Base-by-base conservation (phyloP, 345 rosid species). In the Angophora floribunda region DNA sequence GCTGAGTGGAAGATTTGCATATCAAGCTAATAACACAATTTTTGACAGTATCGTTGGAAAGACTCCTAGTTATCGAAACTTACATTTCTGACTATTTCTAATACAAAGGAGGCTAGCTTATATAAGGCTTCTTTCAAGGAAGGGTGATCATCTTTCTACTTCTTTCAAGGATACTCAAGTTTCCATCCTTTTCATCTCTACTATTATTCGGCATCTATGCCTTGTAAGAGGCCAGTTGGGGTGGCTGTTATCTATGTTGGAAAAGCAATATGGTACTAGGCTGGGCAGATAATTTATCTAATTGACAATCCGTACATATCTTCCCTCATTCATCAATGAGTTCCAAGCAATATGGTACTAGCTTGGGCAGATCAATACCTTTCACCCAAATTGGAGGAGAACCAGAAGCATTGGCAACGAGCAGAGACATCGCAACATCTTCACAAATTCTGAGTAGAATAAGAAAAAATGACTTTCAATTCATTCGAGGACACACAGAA, bases 371-470 rank as follows among this genome's bases (percentile, higher is more conserved):
- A 57, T 52, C 45, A 44, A 6, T 91, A 89, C 92, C 92, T 91
- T 91, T 89, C 70, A 91, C 92, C 92, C 92, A 89, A 41, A 91
- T 85, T 51, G 92, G 90, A 79, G 92, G 88, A 88, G 92, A 89
- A 51, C 89, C 89, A 45, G 92, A 87, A 30, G 88, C 86, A 88
- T 91, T 91, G 88, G 91, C 91, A 86, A 91, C 61, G n/a, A 91
- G 90, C 19, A 91, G 63, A 82, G 92, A 89, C 92, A 91, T 91
- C n/a, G 91, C 92, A 30, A 91, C 85, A 51, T 91, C 92, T 88
- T 91, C 92, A 88, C 92, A 91, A 70, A 85, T 84, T 86, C 92
- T 91, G 89, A 36, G 63, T 49, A 51, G 41, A 51, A 45, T 28
- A 44, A 63, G 30, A 22, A 49, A 26, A 51, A 30, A 86, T 9